Base-by-base conservation (phyloP, 2,329 filamentous ascomycete species). In the Dactylellina haptotyla region DNA sequence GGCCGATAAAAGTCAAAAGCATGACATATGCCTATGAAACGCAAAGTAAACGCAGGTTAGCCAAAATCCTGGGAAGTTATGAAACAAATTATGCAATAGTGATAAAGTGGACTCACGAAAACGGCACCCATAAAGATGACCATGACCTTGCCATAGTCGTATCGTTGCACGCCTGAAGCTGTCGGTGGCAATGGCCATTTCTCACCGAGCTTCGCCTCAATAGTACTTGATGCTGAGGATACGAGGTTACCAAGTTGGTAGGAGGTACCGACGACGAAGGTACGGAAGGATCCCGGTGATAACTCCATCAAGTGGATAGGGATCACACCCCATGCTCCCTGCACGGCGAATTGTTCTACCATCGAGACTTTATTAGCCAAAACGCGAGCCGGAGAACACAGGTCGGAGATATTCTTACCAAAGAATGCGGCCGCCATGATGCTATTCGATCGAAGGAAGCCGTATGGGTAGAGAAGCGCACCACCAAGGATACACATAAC, bases 71-170 rank as follows among this genome's bases (percentile, higher is more conserved):
- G n/a, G n/a, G n/a, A n/a, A n/a, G n/a, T n/a, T n/a, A n/a, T n/a
- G n/a, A n/a, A n/a, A n/a, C n/a, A n/a, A n/a, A 23, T 25, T 43
- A 26, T 28, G 32, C 10, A 39, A 25, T 32, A 6, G 45, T 28
- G 6, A 18, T 30, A 30, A 28, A n/a, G 37, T n/a, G 25, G 9
- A 67, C 63, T 67, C 20, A 67, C 84, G 77, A 86, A 96, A 0
- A 96, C 92, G 76, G 89, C 92, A 0, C 85, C 93, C 90, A 97
- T 93, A 81, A 97, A 96, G 78, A 96, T 95, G 79, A 89, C 92
- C 75, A 96, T 94, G 8, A 96, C 92, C 77, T 89, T 89, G 39
- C 91, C 92, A 77, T 96, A 96, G 70, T 91, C 83, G 80, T 89
- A 92, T 2, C 89, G 83, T 50, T 81, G 80, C 30, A 81, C 80